Evolutionary conservation across 2,329 filamentous ascomycete genomes (phyloP), one percentile per base, ranked within the genome.

Genomic region (Gnomoniopsis smithogilvyi): DNA sequence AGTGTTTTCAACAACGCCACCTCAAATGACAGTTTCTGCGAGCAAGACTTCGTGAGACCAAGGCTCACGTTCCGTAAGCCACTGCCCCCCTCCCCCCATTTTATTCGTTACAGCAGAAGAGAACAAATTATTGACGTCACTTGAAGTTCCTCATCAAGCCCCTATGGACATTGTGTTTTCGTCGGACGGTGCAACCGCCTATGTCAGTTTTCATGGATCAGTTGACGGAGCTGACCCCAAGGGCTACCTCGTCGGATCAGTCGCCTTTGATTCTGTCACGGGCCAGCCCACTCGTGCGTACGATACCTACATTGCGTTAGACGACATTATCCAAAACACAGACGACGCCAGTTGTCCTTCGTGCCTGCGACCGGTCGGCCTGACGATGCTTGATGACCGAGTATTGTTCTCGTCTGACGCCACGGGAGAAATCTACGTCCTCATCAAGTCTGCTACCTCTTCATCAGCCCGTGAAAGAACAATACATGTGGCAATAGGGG

Each of bases 111-210:
- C n/a, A 17, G 10, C 2, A 17, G 14, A 7, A 8, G n/a, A 11
- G 7, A 19, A 36, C 19, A 12, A 24, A n/a, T 43, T 17, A 3
- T 14, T 19, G 15, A 33, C 33, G 12, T 30, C 22, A 7, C 8
- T 14, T 22, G 6, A 24, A 55, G 52, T 62, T 74, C 76, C 53
- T 80, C 89, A 92, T 65, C 86, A 81, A 66, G 87, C 88, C 0
- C 89, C 89, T 0, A 74, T 91, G 0, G 88, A 90, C 64, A 82
- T 91, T 66, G 84, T 84, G 65, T 92, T 92, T 73, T 79, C 82
- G 59, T 66, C 74, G 6, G 73, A 78, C 22, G 83, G 82, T 19
- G 81, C 79, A n/a, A 79, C 75, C 8, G 87, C 86, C 1, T 91
- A 81, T 73, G 73, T 92, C 26, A 78, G 84, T 0, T 90, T 91